Conservation (phyloP, 1,139 yeast species). For the Magnusiomyces sp. region DNA sequence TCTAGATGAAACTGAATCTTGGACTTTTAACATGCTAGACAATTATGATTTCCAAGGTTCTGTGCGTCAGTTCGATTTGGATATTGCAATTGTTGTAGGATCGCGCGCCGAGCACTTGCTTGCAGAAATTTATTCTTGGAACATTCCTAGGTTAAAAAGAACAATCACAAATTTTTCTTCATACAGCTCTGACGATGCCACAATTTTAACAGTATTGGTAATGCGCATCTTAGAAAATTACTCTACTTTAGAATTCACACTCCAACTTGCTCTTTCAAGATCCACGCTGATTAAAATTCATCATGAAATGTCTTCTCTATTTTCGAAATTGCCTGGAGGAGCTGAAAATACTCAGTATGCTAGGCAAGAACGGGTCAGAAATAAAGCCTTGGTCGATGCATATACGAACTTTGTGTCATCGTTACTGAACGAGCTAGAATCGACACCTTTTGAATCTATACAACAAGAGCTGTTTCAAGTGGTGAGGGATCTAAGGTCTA, state of each 20-base stretch:
- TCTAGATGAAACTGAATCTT: slow-evolving; percentile 25
- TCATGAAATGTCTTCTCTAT: slow-evolving; percentile 27
- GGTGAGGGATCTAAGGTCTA: slow-evolving; percentile 29
- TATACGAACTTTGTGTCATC: slow-evolving; percentile 29
- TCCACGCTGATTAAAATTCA: slow-evolving; percentile 31
- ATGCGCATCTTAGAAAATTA: slow-evolving; percentile 26
- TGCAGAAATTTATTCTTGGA: slow-evolving; percentile 27
- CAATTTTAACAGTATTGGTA: slow-evolving; percentile 29
- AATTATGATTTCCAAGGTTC: slow-evolving; percentile 25
- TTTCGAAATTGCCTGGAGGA: slow-evolving; percentile 18
- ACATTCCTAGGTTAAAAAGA: slow-evolving; percentile 26
- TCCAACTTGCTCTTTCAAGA: slow-evolving; percentile 30
- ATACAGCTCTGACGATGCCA: slow-evolving; percentile 27
- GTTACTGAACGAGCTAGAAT: slow-evolving; percentile 28
- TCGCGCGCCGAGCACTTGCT: slow-evolving; percentile 25
- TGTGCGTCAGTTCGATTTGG: slow-evolving; percentile 28
- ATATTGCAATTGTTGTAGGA: slow-evolving; percentile 29
- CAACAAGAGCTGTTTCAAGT: slow-evolving; percentile 32
- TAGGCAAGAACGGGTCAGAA: not conserved
- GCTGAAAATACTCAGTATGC: slow-evolving; percentile 6
- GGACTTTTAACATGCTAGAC: slow-evolving; percentile 26
- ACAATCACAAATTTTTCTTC: slow-evolving; percentile 23
- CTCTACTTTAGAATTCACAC: slow-evolving; percentile 26
- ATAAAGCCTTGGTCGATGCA: slow-evolving; percentile 20
- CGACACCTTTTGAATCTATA: slow-evolving; percentile 28